Base-by-base conservation (phyloP, 768 basidiomycete genomes). In the Heimioporus sp. region DNA sequence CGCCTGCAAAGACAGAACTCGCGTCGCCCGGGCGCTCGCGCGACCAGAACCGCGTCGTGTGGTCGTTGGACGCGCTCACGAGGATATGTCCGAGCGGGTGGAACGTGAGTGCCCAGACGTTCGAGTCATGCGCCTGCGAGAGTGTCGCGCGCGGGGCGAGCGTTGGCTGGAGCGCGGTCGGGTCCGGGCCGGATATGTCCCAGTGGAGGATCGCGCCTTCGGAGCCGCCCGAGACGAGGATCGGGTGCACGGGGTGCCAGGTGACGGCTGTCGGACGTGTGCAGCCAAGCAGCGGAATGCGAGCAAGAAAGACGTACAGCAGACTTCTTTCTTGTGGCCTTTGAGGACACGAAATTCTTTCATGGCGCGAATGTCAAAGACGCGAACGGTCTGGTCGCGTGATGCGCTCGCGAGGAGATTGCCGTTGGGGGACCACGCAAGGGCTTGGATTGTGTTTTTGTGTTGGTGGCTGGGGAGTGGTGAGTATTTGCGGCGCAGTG, bases 1-100 rank as follows among this genome's bases (percentile, higher is more conserved):
- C 89, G 9, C 82, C 86, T 0, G 82, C 82, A 68, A 91, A 91
- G 38, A 85, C 90, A 48, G 80, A 82, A n/a, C 80, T 76, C 2
- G 79, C 77, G 60, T 92, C 90, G n/a, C 91, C 90, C 0, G 91
- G 91, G 4, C 91, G 80, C 65, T 93, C 91, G 61, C 96, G 83
- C 43, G 87, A 86, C 96, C 97, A 98, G 79, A 98, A 99, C n/a
- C 95, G 83, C 7, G 96, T 97, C 6, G 97, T 98, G 73, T 95
- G 92, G 76, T 99, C 97, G 74, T 97, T 98, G n/a, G 90, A 90
- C 10, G 88, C 97, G 55, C 84, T 87, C 55, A 87, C 93, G 61
- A 99, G 85, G 60, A 98, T 80, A 71, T 98, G 95, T 0, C 97
- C 96, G 15, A 98, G 82, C 0, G 96, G 95, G 71, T 98, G 95